A percentile compares a stretch with the other conserved stretches of the same genome.
These are phyloP conservation scores for Candida qinlingensis DNA, from an alignment of 805 yeast genomes.

Conservation along the genomic window DNA sequence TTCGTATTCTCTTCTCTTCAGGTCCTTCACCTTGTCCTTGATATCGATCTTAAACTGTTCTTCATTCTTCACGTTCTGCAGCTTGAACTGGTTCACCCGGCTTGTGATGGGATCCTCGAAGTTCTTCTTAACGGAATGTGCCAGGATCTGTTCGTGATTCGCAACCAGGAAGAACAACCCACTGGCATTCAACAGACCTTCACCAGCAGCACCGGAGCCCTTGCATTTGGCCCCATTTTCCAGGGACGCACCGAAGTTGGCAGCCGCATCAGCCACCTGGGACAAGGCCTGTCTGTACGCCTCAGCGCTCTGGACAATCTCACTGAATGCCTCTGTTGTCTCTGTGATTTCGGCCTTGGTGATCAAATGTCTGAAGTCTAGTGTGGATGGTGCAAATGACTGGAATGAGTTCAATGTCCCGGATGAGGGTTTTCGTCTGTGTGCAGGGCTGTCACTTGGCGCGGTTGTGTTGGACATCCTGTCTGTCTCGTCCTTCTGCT, in stretches of 20 bases:
- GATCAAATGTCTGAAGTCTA: slow-evolving; percentile 56
- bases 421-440: slow-evolving; percentile 2
- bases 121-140: slow-evolving; percentile 47
- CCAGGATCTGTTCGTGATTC: slow-evolving; percentile 69
- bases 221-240: slow-evolving; percentile 59
- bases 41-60: slow-evolving; percentile 48
- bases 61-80: slow-evolving; percentile 43
- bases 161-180: slow-evolving; percentile 74
- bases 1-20: slow-evolving; percentile 57
- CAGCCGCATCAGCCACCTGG: slow-evolving; percentile 52
- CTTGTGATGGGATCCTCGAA: slow-evolving; percentile 49
- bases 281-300: slow-evolving; percentile 42
- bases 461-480: background rate
- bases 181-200: slow-evolving; percentile 64
- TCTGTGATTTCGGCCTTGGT: slow-evolving; percentile 54
- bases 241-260: slow-evolving; percentile 64
- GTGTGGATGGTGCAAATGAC: slow-evolving; percentile 33
- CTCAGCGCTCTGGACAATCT: slow-evolving; percentile 41
- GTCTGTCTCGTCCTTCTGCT: background rate
- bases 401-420: slow-evolving; percentile 17
- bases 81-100: slow-evolving; percentile 40
- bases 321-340: slow-evolving; percentile 43
- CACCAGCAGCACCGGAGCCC: slow-evolving; percentile 55
- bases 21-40: slow-evolving; percentile 42
- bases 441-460: background rate